phyloP scores from a whole-genome alignment of 2,329 filamentous ascomycete genomes.

The Beauveria brongniartii region DNA sequence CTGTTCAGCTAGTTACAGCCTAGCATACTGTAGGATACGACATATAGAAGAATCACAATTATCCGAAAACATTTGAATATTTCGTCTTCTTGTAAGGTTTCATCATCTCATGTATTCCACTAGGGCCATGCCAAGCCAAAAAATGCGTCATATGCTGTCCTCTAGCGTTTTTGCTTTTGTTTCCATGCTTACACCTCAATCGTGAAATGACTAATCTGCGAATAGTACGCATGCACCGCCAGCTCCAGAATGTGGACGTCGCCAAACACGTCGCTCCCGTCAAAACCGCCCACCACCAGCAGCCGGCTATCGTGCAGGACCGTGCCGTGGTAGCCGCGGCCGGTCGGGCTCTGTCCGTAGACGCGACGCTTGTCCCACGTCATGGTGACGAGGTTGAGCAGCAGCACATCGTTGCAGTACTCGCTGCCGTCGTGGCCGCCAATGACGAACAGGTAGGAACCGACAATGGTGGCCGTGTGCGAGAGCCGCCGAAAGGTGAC shows the following conservation, averaged over 20 bases:
- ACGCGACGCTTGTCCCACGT: conserved; percentile 61
- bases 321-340: conserved; percentile 59
- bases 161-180: not conserved
- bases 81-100: not conserved
- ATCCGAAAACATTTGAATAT: not conserved
- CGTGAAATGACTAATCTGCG: conserved; percentile 64
- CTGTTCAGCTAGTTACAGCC: not conserved
- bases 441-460: conserved; percentile 61
- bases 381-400: conserved; percentile 65
- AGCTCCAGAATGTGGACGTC: conserved; percentile 61
- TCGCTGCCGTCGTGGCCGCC: conserved; percentile 63
- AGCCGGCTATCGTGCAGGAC: conserved; percentile 58
- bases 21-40: not conserved
- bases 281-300: conserved; percentile 58
- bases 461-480: conserved; percentile 61
- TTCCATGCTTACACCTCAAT: conserved; percentile 47
- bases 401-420: conserved; percentile 60
- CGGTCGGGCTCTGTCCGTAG: conserved; percentile 54
- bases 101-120: not conserved
- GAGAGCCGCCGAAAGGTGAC: conserved; percentile 56
- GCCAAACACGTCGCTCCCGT: conserved; percentile 58
- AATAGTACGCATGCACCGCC: conserved; percentile 64
- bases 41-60: not conserved
- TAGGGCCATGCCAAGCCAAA: not conserved
- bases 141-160: not conserved